Percentiles rank a stretch among this genome's conserved stretches.
Evolutionary conservation across 371 early-diverging fungal species (phyloP).

Genomic region (Mortierella sp.): DNA sequence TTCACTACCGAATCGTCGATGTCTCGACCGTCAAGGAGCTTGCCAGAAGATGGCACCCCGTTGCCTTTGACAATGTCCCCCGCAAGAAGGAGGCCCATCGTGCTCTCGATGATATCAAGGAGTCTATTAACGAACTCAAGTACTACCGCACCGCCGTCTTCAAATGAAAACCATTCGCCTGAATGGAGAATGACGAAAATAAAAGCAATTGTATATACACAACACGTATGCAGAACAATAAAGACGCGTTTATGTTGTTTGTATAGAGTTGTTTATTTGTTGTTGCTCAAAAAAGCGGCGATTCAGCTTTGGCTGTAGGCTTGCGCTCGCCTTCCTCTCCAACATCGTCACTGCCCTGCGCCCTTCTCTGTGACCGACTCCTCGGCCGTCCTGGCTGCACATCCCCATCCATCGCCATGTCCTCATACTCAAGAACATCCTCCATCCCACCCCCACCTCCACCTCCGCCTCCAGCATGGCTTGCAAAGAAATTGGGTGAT

Average conservation of each 20-base stretch:
- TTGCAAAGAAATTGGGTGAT: neutral
- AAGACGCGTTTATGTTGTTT: neutral
- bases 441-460: neutral
- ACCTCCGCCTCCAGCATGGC: neutral
- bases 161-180: slow-evolving; percentile 23
- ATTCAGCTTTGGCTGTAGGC: neutral
- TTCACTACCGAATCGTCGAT: slow-evolving; percentile 93
- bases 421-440: neutral
- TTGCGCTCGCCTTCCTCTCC: neutral
- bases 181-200: neutral
- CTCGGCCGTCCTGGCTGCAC: neutral
- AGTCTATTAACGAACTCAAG: slow-evolving; percentile 89
- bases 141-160: slow-evolving; percentile 78
- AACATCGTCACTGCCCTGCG: neutral
- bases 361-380: neutral
- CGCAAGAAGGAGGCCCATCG: slow-evolving; percentile 65
- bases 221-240: neutral
- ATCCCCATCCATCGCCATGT: neutral
- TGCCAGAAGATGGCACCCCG: slow-evolving; percentile 80
- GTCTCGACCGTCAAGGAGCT: slow-evolving; percentile 95
- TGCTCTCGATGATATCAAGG: slow-evolving; percentile 93
- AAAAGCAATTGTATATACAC: slow-evolving; percentile 2
- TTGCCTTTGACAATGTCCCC: slow-evolving; percentile 60
- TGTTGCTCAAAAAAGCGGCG: neutral
- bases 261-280: neutral